Conservation (phyloP, 352 stramenopile genomes). For the Elongisporangium prolatum region DNA sequence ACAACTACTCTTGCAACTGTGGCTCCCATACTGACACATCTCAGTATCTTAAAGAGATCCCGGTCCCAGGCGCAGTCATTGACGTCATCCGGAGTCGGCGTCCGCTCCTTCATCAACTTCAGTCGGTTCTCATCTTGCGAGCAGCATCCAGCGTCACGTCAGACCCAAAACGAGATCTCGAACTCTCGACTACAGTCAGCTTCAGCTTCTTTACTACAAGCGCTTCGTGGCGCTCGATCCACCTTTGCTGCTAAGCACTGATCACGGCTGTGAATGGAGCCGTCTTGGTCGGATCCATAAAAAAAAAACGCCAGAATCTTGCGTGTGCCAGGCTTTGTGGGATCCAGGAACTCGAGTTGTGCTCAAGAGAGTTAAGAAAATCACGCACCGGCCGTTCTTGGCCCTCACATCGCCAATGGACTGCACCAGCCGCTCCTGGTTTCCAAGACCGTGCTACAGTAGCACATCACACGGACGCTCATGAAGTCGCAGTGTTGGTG, state of each 20-base stretch:
- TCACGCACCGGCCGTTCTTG: slow-evolving; percentile 21
- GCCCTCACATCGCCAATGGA: slow-evolving; percentile 16
- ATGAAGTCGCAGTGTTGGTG: slow-evolving; percentile 28
- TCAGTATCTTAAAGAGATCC: no score
- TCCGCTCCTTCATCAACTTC: no score
- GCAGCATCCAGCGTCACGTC: background rate
- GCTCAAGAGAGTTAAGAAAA: slow-evolving; percentile 42
- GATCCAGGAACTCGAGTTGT: slow-evolving; percentile 39
- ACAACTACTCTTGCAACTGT: background rate
- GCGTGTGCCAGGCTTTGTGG: slow-evolving; percentile 20
- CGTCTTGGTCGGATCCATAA: slow-evolving; percentile 24
- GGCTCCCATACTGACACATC: no score
- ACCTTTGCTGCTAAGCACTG: slow-evolving; percentile 32
- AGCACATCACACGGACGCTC: slow-evolving; percentile 23
- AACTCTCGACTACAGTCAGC: background rate
- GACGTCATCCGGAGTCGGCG: no score
- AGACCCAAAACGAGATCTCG: background rate
- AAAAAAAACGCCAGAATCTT: slow-evolving; percentile 51
- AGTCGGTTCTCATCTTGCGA: no score
- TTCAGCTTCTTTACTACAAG: background rate
- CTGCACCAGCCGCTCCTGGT: slow-evolving; percentile 18
- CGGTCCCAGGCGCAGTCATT: no score
- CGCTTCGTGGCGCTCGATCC: slow-evolving; percentile 9
- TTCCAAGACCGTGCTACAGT: slow-evolving; percentile 20
- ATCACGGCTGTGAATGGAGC: slow-evolving; percentile 33